These are phyloP conservation scores for Acrocalymma vagum DNA, from an alignment of 2,329 filamentous ascomycete species.

Conservation along the genomic window DNA sequence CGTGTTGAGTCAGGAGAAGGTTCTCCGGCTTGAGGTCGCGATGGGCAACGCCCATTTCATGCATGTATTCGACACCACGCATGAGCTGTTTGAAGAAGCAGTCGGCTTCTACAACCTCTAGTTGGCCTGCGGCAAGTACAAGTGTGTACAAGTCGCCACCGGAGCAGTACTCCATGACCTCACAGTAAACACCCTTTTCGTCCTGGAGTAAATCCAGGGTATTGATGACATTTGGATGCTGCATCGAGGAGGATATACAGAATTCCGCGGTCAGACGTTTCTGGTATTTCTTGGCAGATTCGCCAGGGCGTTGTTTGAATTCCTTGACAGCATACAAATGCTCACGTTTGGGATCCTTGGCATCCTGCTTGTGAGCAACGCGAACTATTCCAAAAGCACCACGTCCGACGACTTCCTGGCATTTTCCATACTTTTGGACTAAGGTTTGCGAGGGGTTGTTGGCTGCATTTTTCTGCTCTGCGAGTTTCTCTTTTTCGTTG, in stretches of 20 bases:
- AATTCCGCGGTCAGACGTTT: constrained; percentile 97
- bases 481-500: constrained; percentile 80
- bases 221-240: constrained; percentile 97
- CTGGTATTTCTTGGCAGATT: constrained; percentile 97
- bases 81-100: constrained; percentile 99
- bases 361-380: constrained; percentile 94
- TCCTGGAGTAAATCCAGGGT: constrained; percentile 95
- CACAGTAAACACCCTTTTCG: constrained; percentile 95
- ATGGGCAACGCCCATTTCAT: constrained; percentile 98
- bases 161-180: constrained; percentile 99
- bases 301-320: constrained; percentile 91
- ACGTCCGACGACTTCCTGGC: constrained; percentile 94
- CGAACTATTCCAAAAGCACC: constrained; percentile 97
- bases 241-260: constrained; percentile 95
- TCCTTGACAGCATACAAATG: constrained; percentile 98
- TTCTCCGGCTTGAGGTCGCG: constrained; percentile 98
- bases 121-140: constrained; percentile 87
- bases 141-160: constrained; percentile 96
- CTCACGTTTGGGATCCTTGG: constrained; percentile 78
- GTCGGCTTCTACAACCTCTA: constrained; percentile 91
- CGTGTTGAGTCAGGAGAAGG: constrained; percentile 88
- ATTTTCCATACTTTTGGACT: constrained; percentile 97
- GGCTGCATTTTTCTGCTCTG: constrained; percentile 78
- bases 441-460: constrained; percentile 80
- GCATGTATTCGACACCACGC: constrained; percentile 98